Conservation (phyloP, 345 rosid species). For the Salix dunnii region DNA sequence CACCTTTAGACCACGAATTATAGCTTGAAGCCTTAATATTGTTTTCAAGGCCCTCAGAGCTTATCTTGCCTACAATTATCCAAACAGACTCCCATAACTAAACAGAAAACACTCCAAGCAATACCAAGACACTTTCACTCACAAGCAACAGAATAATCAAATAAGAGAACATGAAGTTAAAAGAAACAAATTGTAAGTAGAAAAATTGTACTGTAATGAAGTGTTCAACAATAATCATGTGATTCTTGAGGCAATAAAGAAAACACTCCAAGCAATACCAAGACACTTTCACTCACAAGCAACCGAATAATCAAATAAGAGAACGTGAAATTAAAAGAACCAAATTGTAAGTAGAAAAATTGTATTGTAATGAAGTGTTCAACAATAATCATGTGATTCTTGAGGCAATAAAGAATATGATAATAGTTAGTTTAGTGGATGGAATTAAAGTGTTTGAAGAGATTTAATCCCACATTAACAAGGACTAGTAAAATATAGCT, state of each 20-base stretch:
- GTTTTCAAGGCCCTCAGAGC: slow-evolving; percentile 84
- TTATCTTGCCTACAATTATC: slow-evolving; percentile 60
- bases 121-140: background rate
- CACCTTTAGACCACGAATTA: slow-evolving; percentile 78
- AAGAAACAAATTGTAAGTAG: background rate
- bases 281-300: background rate
- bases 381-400: background rate
- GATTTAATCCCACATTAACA: too few species aligned
- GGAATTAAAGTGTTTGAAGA: too few species aligned
- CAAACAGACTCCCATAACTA: background rate
- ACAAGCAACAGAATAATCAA: background rate
- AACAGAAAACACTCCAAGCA: background rate
- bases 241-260: background rate
- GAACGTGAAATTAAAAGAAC: background rate
- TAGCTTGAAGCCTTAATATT: slow-evolving; percentile 85
- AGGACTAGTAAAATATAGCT: too few species aligned
- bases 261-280: background rate
- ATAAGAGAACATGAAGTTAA: background rate
- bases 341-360: background rate
- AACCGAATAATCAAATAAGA: background rate
- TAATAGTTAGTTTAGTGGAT: too few species aligned
- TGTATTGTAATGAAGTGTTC: background rate
- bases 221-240: background rate
- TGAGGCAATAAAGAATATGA: background rate
- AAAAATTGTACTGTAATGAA: background rate